These are phyloP conservation scores for Sporisorium graminicola DNA, from an alignment of 1,284 basidiomycete species.

Conservation along the genomic window DNA sequence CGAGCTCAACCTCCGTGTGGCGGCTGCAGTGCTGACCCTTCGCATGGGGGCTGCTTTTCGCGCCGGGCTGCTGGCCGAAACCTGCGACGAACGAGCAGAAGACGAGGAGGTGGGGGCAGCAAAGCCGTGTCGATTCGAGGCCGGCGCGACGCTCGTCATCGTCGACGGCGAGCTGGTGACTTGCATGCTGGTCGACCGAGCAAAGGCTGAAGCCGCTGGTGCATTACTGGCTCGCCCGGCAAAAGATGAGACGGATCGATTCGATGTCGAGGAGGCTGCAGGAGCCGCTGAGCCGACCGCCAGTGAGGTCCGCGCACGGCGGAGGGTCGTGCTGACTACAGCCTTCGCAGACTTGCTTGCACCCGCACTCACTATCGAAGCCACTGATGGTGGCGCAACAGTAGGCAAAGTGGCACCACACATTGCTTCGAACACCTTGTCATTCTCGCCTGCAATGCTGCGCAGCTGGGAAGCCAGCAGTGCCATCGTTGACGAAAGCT, in stretches of 20 bases:
- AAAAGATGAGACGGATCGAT: constrained; percentile 24
- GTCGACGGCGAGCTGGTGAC: constrained; percentile 21
- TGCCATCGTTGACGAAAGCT: constrained; percentile 71
- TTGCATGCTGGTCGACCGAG: constrained; percentile 39
- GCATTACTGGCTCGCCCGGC: constrained; percentile 9
- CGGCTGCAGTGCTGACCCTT: constrained; percentile 15
- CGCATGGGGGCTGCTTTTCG: constrained; percentile 21
- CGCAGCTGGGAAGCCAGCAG: constrained; percentile 67
- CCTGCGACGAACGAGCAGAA: constrained; percentile 30
- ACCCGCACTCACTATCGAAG: neutral
- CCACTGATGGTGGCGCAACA: neutral
- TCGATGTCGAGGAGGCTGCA: neutral
- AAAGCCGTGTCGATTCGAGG: constrained; percentile 26
- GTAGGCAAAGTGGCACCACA: constrained; percentile 74
- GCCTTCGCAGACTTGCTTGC: constrained; percentile 12
- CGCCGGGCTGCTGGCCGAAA: constrained; percentile 15
- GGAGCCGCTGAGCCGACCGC: constrained; percentile 2
- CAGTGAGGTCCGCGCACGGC: constrained; percentile 21
- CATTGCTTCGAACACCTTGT: constrained; percentile 76
- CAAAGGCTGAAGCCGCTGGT: neutral
- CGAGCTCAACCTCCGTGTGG: constrained; percentile 17
- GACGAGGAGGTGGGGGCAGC: constrained; percentile 46
- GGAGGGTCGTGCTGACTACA: constrained; percentile 15
- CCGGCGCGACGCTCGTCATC: neutral
- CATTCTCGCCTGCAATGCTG: constrained; percentile 71